Conservation (phyloP, 805 yeast species). For the Lachancea waltii region DNA sequence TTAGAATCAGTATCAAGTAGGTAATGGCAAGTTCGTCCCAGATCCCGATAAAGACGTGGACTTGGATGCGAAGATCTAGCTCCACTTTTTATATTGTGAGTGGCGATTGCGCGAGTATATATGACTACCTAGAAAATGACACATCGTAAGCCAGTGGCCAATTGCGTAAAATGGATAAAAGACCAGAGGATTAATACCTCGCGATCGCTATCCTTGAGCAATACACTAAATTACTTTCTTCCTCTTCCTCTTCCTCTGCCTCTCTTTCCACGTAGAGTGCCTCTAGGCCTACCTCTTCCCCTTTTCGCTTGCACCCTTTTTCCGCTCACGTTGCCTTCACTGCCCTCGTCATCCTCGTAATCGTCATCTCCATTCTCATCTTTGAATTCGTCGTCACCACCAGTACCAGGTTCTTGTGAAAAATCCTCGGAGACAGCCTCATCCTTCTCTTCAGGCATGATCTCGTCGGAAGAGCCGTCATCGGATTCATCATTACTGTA, state of each 20-base stretch:
- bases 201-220: too few species aligned
- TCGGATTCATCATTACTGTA: constrained; percentile 12
- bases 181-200: too few species aligned
- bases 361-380: constrained; percentile 11
- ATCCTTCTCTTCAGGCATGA: constrained; percentile 9
- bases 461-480: constrained; percentile 14
- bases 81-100: not conserved
- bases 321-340: constrained; percentile 6
- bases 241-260: not conserved
- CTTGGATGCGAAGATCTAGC: too few species aligned
- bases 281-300: constrained; percentile 5
- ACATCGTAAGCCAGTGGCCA: too few species aligned
- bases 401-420: constrained; percentile 11
- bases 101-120: too few species aligned
- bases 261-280: constrained; percentile 1
- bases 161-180: too few species aligned
- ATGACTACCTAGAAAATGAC: too few species aligned
- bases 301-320: not conserved
- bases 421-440: constrained; percentile 9
- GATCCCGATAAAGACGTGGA: too few species aligned
- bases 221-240: not conserved
- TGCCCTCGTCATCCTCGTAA: constrained; percentile 6
- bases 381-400: constrained; percentile 5
- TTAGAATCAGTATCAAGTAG: too few species aligned
- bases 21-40: too few species aligned